Evolutionary conservation across 108 stramenopile species (phyloP).

Genomic region (Nitzschia inconspicua): DNA sequence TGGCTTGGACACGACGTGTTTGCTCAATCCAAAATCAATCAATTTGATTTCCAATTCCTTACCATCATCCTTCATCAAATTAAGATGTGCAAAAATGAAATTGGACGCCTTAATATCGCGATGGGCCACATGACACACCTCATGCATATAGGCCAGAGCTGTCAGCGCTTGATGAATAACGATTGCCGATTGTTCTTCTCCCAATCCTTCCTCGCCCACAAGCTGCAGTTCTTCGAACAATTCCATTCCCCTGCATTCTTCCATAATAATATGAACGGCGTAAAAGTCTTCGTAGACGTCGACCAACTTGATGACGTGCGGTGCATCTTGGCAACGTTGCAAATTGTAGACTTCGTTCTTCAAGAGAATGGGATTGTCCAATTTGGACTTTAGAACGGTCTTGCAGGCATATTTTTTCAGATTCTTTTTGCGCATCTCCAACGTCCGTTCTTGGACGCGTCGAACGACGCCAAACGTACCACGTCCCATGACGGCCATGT

Average conservation of each 20-base stretch:
- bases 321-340: slow-evolving; percentile 7
- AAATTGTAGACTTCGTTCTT: slow-evolving; percentile 43
- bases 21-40: slow-evolving; percentile 95
- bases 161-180: slow-evolving; percentile 42
- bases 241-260: slow-evolving; percentile 50
- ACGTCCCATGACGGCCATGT: slow-evolving; percentile 57
- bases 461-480: slow-evolving; percentile 14
- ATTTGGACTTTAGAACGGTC: slow-evolving; percentile 33
- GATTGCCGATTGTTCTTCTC: slow-evolving; percentile 46
- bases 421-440: too few species aligned
- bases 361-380: not conserved
- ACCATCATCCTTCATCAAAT: too few species aligned
- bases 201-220: not conserved
- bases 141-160: slow-evolving; percentile 67
- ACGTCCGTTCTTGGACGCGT: slow-evolving; percentile 23
- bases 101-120: slow-evolving; percentile 94
- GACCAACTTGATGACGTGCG: slow-evolving; percentile 59
- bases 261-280: slow-evolving; percentile 52
- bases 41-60: slow-evolving; percentile 82
- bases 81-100: slow-evolving; percentile 48
- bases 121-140: slow-evolving; percentile 71
- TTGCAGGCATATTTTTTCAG: slow-evolving; percentile 36
- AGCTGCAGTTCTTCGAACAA: slow-evolving; percentile 25
- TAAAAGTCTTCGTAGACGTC: slow-evolving; percentile 70
- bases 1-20: slow-evolving; percentile 49